Base-by-base conservation (phyloP, 352 stramenopile genomes). In the Plasmopara halstedii region DNA sequence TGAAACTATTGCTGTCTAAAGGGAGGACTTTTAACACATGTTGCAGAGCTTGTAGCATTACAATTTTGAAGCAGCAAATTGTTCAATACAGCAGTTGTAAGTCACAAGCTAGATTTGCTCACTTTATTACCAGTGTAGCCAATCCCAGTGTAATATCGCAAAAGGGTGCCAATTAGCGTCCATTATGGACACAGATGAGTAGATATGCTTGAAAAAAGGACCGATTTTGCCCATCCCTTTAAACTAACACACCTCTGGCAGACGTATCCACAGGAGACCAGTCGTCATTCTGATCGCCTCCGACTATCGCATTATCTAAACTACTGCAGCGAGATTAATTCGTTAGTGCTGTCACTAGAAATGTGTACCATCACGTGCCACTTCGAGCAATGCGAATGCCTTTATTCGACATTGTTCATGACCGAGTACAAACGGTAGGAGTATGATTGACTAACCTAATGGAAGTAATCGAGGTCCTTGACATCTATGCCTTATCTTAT, bases 371-470 rank as follows among this genome's bases (percentile, higher is more conserved):
- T 76, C 40, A 58, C 57, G 23, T 77, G 71, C 40, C 53, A 59
- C 23, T 80, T 85, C 22, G 64, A 70, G 35, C 62, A 46, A 14
- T 56, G 45, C 14, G 51, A 35, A 8, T 85, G 70, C 55, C 35
- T 22, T 18, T 70, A 85, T 31, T 39, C 57, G 4, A 34, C 59
- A 32, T 56, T 83, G 33, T 85, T 85, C 40, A 35, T 57, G 38
- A 40, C 17, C 32, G 65, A 85, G 50, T 85, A 83, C 68, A 85
- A 63, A 50, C 49, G 48, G 43, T 58, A 62, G 7, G 37, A 10
- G 13, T 15, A 31, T 45, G 27, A 42, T 20, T 43, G 8, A 35
- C 37, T 23, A 11, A 26, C 17, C 11, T 15, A 56, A 13, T 39
- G 6, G 10, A 29, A 8, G 10, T 11, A 59, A 47, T 27, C 23